Conservation (phyloP, 2,329 filamentous ascomycete species). For the Pseudogymnoascus sp. region DNA sequence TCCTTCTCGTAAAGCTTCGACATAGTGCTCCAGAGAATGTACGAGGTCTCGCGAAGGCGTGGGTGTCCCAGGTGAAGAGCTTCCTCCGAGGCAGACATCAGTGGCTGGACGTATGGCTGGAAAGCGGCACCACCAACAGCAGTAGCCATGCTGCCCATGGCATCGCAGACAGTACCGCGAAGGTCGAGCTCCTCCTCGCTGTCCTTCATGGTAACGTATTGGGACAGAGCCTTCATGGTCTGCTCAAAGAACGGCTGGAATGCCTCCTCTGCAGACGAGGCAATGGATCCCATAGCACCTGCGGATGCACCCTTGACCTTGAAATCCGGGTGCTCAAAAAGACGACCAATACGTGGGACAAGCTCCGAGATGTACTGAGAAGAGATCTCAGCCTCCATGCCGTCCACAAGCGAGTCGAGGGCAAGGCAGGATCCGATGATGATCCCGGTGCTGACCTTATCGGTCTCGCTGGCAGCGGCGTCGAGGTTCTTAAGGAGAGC, state of each 20-base stretch:
- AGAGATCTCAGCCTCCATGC: conserved; percentile 72
- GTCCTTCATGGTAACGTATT: conserved; percentile 78
- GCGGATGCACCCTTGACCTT: conserved; percentile 86
- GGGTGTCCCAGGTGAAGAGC: conserved; percentile 82
- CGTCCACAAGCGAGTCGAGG: conserved; percentile 83
- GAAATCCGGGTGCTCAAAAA: conserved; percentile 76
- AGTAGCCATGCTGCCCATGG: conserved; percentile 84
- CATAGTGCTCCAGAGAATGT: conserved; percentile 92
- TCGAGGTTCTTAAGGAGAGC: conserved; percentile 84
- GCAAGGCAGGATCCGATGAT: conserved; percentile 85
- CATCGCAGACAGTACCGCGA: conserved; percentile 81
- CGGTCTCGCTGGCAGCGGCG: conserved; percentile 60
- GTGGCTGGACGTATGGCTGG: conserved; percentile 79
- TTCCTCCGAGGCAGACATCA: conserved; percentile 91
- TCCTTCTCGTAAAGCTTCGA: conserved; percentile 87
- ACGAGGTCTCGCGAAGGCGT: conserved; percentile 88
- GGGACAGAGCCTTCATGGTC: conserved; percentile 82
- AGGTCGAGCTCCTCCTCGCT: conserved; percentile 84
- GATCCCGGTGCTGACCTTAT: conserved; percentile 72
- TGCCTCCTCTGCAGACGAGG: conserved; percentile 69
- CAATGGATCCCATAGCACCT: conserved; percentile 83
- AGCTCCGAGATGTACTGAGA: conserved; percentile 73
- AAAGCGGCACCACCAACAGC: conserved; percentile 82
- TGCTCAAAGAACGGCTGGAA: conserved; percentile 90
- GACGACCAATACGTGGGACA: conserved; percentile 72